Percentiles rank a stretch among this genome's conserved stretches.
Conservation (phyloP, 192 early-diverging fungal species). For the Pilaira anomala region DNA sequence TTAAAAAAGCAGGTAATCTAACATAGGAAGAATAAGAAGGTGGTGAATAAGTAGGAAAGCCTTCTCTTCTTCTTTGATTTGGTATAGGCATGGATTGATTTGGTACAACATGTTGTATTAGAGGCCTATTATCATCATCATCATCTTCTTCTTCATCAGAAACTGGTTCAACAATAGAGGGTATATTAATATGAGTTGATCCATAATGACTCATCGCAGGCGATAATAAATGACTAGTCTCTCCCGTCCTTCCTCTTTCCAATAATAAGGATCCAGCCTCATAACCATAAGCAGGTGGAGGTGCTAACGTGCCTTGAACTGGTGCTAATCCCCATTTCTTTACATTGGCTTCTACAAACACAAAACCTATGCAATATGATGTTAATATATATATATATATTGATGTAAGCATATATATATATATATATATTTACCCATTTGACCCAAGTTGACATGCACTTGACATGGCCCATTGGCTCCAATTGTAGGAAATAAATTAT, state of each 20-base stretch:
- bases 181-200: background rate
- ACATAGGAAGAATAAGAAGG: constrained; percentile 14
- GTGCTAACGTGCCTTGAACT: constrained; percentile 59
- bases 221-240: constrained; percentile 5
- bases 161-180: too few species aligned
- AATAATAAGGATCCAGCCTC: constrained; percentile 32
- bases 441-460: constrained; percentile 72
- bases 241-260: constrained; percentile 11
- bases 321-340: constrained; percentile 82
- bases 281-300: constrained; percentile 72
- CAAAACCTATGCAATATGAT: constrained; percentile 52
- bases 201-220: background rate
- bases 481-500: constrained; percentile 66
- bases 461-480: constrained; percentile 57
- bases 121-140: constrained; percentile 7
- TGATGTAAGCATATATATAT: background rate
- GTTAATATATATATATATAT: too few species aligned
- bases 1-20: too few species aligned
- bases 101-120: background rate
- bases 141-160: background rate
- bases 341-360: constrained; percentile 80
- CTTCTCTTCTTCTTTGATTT: background rate
- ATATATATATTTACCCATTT: too few species aligned
- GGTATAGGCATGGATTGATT: constrained; percentile 10
- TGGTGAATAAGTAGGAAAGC: background rate